Evolutionary conservation across 2,329 filamentous ascomycete genomes (phyloP).

Genomic region (Trichophyton simii): DNA sequence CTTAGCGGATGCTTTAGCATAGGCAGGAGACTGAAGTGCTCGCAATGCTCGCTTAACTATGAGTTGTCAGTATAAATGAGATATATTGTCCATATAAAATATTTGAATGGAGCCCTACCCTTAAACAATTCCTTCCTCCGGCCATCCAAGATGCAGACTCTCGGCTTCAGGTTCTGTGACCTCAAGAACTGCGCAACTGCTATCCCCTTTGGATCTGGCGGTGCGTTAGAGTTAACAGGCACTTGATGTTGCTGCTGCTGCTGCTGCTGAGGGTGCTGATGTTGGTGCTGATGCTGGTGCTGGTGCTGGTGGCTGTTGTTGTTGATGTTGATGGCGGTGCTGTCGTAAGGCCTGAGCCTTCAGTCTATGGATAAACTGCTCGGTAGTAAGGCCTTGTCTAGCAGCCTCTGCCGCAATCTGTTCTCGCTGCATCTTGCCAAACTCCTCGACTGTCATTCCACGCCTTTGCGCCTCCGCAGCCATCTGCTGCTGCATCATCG

Average conservation of each 20-base stretch:
- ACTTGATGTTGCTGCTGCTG: constrained; percentile 33
- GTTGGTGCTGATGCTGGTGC: neutral
- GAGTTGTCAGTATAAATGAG: neutral
- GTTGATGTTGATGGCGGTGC: constrained; percentile 28
- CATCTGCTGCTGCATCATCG: constrained; percentile 69
- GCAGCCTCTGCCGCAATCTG: constrained; percentile 35
- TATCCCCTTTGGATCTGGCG: constrained; percentile 77
- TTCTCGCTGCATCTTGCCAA: constrained; percentile 50
- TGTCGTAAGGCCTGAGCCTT: constrained; percentile 22
- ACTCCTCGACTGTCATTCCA: constrained; percentile 75
- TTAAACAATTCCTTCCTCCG: constrained; percentile 98
- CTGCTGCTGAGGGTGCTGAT: constrained; percentile 8
- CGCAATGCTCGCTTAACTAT: constrained; percentile 91
- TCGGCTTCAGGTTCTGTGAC: constrained; percentile 69
- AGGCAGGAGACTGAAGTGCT: constrained; percentile 75
- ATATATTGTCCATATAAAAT: neutral
- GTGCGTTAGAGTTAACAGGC: constrained; percentile 38
- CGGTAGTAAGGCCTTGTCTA: constrained; percentile 41
- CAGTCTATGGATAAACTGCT: constrained; percentile 36
- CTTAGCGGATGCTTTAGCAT: constrained; percentile 67
- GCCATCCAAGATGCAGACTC: constrained; percentile 87
- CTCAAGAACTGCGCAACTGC: constrained; percentile 82
- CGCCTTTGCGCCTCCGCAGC: constrained; percentile 70
- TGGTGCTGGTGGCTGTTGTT: constrained; percentile 15
- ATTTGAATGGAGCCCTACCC: constrained; percentile 42